Evolutionary conservation across 2,329 filamentous ascomycete species (phyloP).

Genomic region (Colletotrichum liaoningense): DNA sequence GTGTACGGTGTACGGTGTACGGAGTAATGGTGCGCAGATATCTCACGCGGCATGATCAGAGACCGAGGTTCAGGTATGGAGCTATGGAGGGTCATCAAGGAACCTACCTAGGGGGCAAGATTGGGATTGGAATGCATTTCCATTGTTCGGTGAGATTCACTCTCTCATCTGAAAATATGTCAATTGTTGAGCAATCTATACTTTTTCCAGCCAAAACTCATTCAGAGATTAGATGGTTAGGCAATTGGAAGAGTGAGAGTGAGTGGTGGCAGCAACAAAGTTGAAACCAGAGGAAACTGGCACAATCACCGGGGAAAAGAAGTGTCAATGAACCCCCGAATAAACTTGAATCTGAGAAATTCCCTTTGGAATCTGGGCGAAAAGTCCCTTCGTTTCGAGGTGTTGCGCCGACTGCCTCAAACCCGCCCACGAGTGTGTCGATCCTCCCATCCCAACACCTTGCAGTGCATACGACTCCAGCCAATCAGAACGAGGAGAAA

Average conservation of each 20-base stretch:
- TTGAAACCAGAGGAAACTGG: neutral
- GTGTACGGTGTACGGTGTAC: no score
- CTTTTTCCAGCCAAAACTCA: no score
- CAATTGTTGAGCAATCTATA: no score
- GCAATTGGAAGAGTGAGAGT: neutral
- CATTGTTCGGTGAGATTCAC: no score
- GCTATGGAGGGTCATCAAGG: no score
- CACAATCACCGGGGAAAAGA: neutral
- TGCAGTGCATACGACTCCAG: neutral
- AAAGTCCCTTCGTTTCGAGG: slow-evolving; percentile 13
- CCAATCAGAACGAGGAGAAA: no score
- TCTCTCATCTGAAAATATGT: no score
- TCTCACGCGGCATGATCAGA: no score
- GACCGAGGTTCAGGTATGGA: no score
- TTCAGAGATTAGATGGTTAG: no score
- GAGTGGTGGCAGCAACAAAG: neutral
- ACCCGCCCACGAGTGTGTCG: slow-evolving; percentile 1
- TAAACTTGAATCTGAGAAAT: neutral
- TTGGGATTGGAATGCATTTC: neutral
- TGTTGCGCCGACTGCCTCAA: slow-evolving; percentile 30
- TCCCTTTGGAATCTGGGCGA: neutral
- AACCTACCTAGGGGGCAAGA: no score
- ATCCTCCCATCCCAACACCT: neutral
- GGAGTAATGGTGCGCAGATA: no score
- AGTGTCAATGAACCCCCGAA: neutral